Evolutionary conservation across 768 basidiomycete genomes (phyloP), one percentile per base, ranked within the genome.

Genomic region (Porpolomopsis calyptriformis): DNA sequence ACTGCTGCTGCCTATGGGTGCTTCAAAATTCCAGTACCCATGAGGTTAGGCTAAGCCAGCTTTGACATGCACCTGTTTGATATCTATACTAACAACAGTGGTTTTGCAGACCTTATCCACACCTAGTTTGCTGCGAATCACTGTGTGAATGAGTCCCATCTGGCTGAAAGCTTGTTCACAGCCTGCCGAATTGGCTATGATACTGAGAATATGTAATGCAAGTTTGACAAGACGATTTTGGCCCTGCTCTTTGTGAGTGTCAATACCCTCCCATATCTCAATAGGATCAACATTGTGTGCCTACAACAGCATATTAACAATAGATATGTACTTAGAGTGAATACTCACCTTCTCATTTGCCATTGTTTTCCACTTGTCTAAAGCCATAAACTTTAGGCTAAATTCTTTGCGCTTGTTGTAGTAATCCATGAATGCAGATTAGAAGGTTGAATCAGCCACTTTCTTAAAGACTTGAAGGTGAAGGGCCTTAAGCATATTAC

Each of bases 171-270:
- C 23, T 22, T 57, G 54, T 47, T 64, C 62, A 20, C 45, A 49
- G 26, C 54, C 55, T 10, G 61, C 58, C 8, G 61, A 62, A 46
- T 63, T 64, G 4, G 58, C 45, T n/a, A 57, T 43, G 16, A 63
- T 49, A 34, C 47, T 55, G 25, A 61, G 55, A 25, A 62, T 48
- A 33, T 42, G 51, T 25, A 60, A 54, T 7, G 58, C 61, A 10
- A 63, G 44, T 49, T 47, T 12, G 55, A 45, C 23, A 59, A 53
- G 26, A 35, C 46, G 20, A 33, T 37, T 20, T 24, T 22, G 22
- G 42, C 23, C n/a, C 25, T 40, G 34, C 37, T 47, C 12, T n/a
- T n/a, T n/a, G n/a, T n/a, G n/a, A n/a, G n/a, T n/a, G n/a, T n/a
- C n/a, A n/a, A n/a, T n/a, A n/a, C n/a, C n/a, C n/a, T n/a, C n/a